Evolutionary conservation across 345 rosid species (phyloP), one percentile per base, ranked within the genome.

Genomic region (Lepidium sativum): DNA sequence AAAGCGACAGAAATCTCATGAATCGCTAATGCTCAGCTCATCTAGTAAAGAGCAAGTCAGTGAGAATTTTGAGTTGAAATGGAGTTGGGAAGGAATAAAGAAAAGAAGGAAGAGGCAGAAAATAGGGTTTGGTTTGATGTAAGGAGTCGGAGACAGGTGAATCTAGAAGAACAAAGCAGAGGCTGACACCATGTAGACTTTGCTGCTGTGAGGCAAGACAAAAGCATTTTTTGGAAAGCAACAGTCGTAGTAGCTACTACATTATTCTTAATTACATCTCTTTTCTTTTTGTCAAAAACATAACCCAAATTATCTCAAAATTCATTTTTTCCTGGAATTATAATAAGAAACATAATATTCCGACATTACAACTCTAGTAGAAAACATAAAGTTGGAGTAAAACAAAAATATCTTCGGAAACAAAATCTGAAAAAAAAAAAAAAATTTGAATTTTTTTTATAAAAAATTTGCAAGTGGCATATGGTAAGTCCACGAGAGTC

Each of bases 181-280:
- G 76, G 78, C 81, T 77, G 85, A 79, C 81, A 77, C 66, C 72
- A 59, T 59, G 51, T 53, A 75, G 80, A 79, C 70, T 79, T 79
- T 63, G 77, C 73, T 70, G 39, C 37, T 65, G 55, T 31, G 60
- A 41, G 34, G 50, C 48, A 69, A 39, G 54, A 37, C 68, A 51
- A 60, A 66, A 80, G 69, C 50, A 47, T 40, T 6, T 29, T 47
- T 57, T 48, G 64, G 31, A 57, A 47, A 57, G 65, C 25, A 58
- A 68, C 39, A 58, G 49, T 38, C 38, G 17, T 0, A 20, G 20
- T 37, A 67, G 71, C n/a, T n/a, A n/a, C n/a, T n/a, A n/a, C n/a
- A n/a, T n/a, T n/a, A n/a, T n/a, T n/a, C n/a, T n/a, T n/a, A n/a
- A n/a, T n/a, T n/a, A n/a, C n/a, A n/a, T n/a, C n/a, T n/a, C n/a